phyloP scores from a whole-genome alignment of 108 stramenopile genomes.

The Nitzschia palea region DNA sequence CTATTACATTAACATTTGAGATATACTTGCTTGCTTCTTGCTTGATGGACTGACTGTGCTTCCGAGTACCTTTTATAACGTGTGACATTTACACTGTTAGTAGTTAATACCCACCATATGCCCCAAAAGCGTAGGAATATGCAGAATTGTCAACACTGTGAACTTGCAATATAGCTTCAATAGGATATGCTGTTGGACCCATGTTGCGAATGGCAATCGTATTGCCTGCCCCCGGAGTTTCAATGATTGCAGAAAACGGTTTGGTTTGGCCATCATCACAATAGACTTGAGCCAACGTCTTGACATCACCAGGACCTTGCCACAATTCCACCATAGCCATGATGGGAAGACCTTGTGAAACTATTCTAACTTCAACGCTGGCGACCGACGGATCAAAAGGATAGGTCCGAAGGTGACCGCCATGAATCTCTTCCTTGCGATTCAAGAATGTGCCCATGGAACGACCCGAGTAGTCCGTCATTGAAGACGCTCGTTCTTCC shows the following conservation, averaged over 20 bases:
- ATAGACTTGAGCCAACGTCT: constrained; percentile 65
- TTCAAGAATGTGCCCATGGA: not conserved
- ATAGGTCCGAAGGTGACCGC: constrained; percentile 11
- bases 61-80: too few relatives aligned
- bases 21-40: too few relatives aligned
- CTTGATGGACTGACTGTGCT: too few relatives aligned
- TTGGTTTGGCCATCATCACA: constrained; percentile 57
- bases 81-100: too few relatives aligned
- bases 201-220: constrained; percentile 65
- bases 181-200: constrained; percentile 62
- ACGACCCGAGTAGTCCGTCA: not conserved
- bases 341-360: constrained; percentile 57
- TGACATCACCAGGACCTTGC: constrained; percentile 71
- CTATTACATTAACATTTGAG: too few relatives aligned
- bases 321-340: constrained; percentile 58
- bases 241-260: constrained; percentile 59
- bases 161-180: constrained; percentile 50
- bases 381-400: constrained; percentile 10
- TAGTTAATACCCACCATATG: too few relatives aligned
- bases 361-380: constrained; percentile 49
- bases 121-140: not conserved
- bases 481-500: not conserved
- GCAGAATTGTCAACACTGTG: constrained; percentile 6
- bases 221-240: constrained; percentile 61
- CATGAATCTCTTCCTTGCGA: constrained; percentile 5